Evolutionary conservation across 352 stramenopile genomes (phyloP), one percentile per base, ranked within the genome.

Genomic region (Globisporangium radiosum): DNA sequence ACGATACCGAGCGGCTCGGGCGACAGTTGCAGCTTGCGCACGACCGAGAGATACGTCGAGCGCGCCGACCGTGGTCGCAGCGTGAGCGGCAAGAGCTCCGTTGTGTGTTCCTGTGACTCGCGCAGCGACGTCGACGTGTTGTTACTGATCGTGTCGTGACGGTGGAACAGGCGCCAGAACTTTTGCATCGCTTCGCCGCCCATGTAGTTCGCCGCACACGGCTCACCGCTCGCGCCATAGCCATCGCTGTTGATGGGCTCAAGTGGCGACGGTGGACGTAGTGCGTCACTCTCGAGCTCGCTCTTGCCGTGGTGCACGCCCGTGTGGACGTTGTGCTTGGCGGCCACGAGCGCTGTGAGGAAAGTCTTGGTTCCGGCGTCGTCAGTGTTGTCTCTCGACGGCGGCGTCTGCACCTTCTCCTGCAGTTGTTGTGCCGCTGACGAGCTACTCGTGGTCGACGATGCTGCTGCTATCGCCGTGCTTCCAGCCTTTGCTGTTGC

Each of bases 121-220:
- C 25, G 48, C 11, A 56, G 33, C 7, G 57, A 52, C 5, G 43
- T 63, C 36, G 51, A 54, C 58, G 72, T 72, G 65, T 86, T 75
- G 64, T 86, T 84, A 59, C 74, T 71, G 38, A 85, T 68, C 0
- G 63, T 70, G 52, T 89, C 78, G 51, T 92, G 75, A 3, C 73
- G 76, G 39, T 90, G 82, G 57, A 92, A 92, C 50, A 88, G 75
- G 37, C 57, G 60, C 80, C 82, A 92, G 64, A 90, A 90, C 33
- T 70, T 63, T 11, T 77, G 63, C 57, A 92, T 70, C 4, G 80
- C 80, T 5, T 84, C 69, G 17, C 33, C 14, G 19, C 80, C 82
- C 49, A 88, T 75, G 71, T 92, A 89, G 57, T 88, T 89, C 48
- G 66, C 60, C 19, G 68, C 62, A 4, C 62, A 52, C 0, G 69